Base-by-base conservation (phyloP, 768 basidiomycete genomes). In the Termitomyces sp. region DNA sequence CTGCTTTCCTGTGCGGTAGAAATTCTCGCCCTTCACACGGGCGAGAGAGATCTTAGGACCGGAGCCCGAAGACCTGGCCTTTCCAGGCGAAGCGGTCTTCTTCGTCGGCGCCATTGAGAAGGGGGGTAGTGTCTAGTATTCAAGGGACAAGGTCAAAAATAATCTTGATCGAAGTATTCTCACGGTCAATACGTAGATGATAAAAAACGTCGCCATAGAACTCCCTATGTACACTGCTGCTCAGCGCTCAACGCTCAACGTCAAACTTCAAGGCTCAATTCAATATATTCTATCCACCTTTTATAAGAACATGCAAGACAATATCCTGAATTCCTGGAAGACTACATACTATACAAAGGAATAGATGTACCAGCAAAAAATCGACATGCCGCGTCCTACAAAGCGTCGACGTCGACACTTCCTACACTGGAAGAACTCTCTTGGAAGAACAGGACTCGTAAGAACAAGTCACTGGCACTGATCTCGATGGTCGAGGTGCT, bases 1-100 rank as follows among this genome's bases (percentile, higher is more conserved):
- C 66, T 85, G 79, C 70, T 98, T 98, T 44, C 93, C 94, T 88
- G 94, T 85, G 72, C 94, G 91, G 76, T 97, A 99, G 77, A 98
- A 98, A 71, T 96, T 99, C 77, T 97, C 94, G 67, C 94, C 95
- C 69, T 93, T 94, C 62, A 89, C 82, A 70, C 79, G 87, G 63
- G 83, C 82, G 44, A 91, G 75, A 4, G 83, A 76, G 1, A 81
- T 63, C 16, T 79, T 75, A n/a, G 78, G 76, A 24, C 78, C 75
- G n/a, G 82, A 79, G 20, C 63, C 61, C 20, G 75, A 76, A 1
- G 78, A 79, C 55, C 72, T 70, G 16, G 72, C 69, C 60, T 79
- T 80, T 7, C 75, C 69, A 18, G 74, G 65, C 0, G 74, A 69
- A 27, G 53, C 58, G 2, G 67, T 46, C 56, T 77, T 78, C 65